A percentile compares a stretch with the other conserved stretches of the same genome.
Evolutionary conservation across 1,139 yeast genomes (phyloP).

Genomic region (Blastobotrys serpentis): DNA sequence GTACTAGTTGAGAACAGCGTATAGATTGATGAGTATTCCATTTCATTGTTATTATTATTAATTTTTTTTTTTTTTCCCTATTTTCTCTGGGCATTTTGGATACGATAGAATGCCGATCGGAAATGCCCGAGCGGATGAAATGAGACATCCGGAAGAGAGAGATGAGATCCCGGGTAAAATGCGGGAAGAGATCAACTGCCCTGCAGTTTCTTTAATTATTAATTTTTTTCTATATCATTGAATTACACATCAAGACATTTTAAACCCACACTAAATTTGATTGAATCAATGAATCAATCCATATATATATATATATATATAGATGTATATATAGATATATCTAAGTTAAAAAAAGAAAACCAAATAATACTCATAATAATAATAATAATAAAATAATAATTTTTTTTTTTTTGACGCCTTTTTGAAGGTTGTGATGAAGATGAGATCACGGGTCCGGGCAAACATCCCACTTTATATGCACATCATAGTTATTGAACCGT

Average conservation of each 20-base stretch:
- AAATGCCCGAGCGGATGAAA: not conserved
- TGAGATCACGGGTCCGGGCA: not conserved
- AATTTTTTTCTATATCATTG: too few relatives aligned
- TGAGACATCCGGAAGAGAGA: not conserved
- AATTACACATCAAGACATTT: too few relatives aligned
- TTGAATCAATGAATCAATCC: too few relatives aligned
- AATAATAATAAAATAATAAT: not conserved
- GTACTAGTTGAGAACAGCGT: too few relatives aligned
- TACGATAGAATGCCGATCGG: not conserved
- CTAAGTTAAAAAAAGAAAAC: too few relatives aligned
- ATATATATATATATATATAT: too few relatives aligned
- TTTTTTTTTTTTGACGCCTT: not conserved
- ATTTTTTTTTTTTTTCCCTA: not conserved
- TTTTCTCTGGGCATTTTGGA: not conserved
- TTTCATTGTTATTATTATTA: not conserved
- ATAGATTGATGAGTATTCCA: too few relatives aligned
- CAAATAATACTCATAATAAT: too few relatives aligned
- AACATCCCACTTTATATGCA: constrained; percentile 3
- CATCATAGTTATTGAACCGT: constrained; percentile 16
- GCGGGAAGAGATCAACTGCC: too few relatives aligned
- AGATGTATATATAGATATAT: too few relatives aligned
- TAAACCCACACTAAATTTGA: too few relatives aligned
- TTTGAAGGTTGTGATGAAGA: not conserved
- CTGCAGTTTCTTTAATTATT: too few relatives aligned
- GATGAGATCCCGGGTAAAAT: constrained; percentile 4